Evolutionary conservation across 345 rosid species (phyloP), one percentile per base, ranked within the genome.

Genomic region (Linum usitatissimum): DNA sequence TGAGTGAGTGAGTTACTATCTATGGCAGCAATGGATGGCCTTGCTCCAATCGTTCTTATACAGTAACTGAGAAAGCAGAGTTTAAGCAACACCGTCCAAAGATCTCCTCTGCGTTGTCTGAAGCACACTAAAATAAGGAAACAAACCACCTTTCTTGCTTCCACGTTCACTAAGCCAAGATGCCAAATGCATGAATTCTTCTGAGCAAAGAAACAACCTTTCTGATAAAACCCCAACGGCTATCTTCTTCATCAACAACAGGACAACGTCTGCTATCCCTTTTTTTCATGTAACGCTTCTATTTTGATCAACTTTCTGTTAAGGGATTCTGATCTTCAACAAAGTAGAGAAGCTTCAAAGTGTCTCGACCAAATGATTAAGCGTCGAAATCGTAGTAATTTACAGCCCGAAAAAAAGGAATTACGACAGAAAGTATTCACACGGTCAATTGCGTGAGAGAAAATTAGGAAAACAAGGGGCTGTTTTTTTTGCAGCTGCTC

Each of bases 351-450:
- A 34, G 38, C 51, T 3, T 10, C 4, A 6, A 10, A 15, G 10
- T 7, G 51, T 45, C 51, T 45, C 1, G 17, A 45, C 13, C 3
- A 12, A 10, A 45, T 45, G 14, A 9, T 45, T 45, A 15, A 13
- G 3, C 3, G 17, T 45, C 15, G 28, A 45, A 45, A 45, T 12
- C 53, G 49, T 49, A 62, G 58, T 70, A 68, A 42, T 65, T 56
- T 64, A 64, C 56, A 64, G 59, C 58, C 9, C 20, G 34, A 31
- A 66, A 28, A 65, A 45, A 4, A 45, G 0, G 15, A 15, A 10
- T 3, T 10, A 45, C 14, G 51, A 45, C n/a, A n/a, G 14, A 45
- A 30, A 61, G 65, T 42, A 65, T 61, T 21, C 61, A 61, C 74
- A 65, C 39, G 57, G 64, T 48, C 49, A 45, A 53, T 34, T 21